Evolutionary conservation across 495 filamentous ascomycete genomes (phyloP), one percentile per base, ranked within the genome.

Genomic region (Filosporella fistucella): DNA sequence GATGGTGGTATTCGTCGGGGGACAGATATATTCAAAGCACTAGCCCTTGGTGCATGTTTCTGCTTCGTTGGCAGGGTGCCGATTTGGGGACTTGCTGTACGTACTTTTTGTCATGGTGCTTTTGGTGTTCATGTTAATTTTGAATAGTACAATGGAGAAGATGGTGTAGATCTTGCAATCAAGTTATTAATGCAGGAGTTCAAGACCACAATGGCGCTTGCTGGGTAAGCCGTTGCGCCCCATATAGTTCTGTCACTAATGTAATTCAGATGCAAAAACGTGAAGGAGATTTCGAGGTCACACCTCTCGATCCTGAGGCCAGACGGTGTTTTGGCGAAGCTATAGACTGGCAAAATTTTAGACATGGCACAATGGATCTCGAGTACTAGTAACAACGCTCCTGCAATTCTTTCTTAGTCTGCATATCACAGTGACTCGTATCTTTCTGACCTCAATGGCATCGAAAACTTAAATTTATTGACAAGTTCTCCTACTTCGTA

Each of bases 1-100:
- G 84, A 89, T 47, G 84, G 82, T 0, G 84, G 84, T 0, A 72
- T 88, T 11, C 66, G 66, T 14, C 63, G 77, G 5, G 84, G 84
- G 1, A 75, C 68, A 6, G 84, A 86, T 57, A 78, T 86, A 9
- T 78, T 87, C 51, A 88, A 86, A 60, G 80, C 79, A 0, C 35
- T 87, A 42, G 82, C 77, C 37, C 60, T 87, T 11, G 83, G 83
- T 3, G 81, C 81, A 3, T 42, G 30, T 13, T 51, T 51, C 22
- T 42, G 40, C 12, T 51, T 42, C 47, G 52, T 70, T 1, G 62
- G 63, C n/a, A 66, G 70, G 12, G 52, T 62, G n/a, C 56, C 62
- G 0, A 55, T 74, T 14, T 74, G 70, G 70, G 68, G 65, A 8
- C 55, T 74, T 18, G 66, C 69, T n/a, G n/a, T n/a, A n/a, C n/a